Percentiles rank a stretch among this genome's conserved stretches.
These are phyloP conservation scores for Pinus tabuliformis DNA, from an alignment of 75 land plant species.

Conservation along the genomic window DNA sequence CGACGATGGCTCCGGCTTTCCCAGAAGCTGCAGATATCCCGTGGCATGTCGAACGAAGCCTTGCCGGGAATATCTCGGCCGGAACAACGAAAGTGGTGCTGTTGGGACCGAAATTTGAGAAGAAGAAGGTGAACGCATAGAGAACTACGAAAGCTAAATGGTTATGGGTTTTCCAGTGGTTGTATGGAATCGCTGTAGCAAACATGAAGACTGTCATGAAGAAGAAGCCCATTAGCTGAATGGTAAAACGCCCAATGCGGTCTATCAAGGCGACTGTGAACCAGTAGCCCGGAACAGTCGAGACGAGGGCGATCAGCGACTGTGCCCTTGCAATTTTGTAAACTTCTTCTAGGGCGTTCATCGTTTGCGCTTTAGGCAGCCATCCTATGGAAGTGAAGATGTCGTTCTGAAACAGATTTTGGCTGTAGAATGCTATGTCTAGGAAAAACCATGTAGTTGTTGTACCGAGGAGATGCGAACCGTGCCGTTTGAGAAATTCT, in stretches of 20 bases:
- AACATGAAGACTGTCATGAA: slow-evolving; percentile 81
- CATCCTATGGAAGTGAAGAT: slow-evolving; percentile 41
- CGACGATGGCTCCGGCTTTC: slow-evolving; percentile 36
- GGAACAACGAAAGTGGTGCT: slow-evolving; percentile 34
- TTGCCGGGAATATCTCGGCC: slow-evolving; percentile 44
- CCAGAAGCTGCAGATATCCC: slow-evolving; percentile 41
- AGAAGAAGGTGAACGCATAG: slow-evolving; percentile 45
- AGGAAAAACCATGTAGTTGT: slow-evolving; percentile 48
- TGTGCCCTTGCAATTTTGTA: slow-evolving; percentile 41
- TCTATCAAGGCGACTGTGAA: slow-evolving; percentile 57
- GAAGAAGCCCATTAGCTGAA: slow-evolving; percentile 66
- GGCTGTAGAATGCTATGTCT: slow-evolving; percentile 48
- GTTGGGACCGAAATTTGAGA: slow-evolving; percentile 34
- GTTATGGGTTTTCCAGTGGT: slow-evolving; percentile 29
- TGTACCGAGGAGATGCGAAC: slow-evolving; percentile 19
- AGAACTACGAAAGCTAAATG: slow-evolving; percentile 42
- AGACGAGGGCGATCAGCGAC: slow-evolving; percentile 55
- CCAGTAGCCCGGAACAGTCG: slow-evolving; percentile 72
- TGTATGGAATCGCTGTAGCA: slow-evolving; percentile 52
- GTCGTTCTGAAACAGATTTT: slow-evolving; percentile 54
- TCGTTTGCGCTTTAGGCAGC: slow-evolving; percentile 17
- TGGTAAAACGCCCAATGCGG: slow-evolving; percentile 40
- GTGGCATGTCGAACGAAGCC: slow-evolving; percentile 41
- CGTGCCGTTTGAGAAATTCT: slow-evolving; percentile 18
- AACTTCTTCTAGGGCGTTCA: slow-evolving; percentile 57